Evolutionary conservation across 2,329 filamentous ascomycete species (phyloP).

Genomic region (Ascocoryne sarcoides): DNA sequence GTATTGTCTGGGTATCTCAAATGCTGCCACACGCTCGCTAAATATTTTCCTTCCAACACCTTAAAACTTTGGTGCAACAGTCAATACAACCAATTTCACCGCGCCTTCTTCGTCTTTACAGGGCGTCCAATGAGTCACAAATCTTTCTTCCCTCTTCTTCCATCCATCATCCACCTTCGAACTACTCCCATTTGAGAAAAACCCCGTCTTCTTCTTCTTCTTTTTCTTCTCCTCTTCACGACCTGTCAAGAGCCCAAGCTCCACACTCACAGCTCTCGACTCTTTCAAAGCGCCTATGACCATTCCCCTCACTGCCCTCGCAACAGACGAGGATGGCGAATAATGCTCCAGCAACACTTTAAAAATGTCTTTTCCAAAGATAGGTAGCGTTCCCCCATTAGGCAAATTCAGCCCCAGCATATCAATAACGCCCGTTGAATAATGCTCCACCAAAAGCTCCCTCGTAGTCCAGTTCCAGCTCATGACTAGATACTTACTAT

Average conservation of each 20-base stretch:
- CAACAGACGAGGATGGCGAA: conserved; percentile 30
- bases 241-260: conserved; percentile 22
- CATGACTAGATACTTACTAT: conserved; percentile 37
- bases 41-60: too few relatives aligned
- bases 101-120: conserved; percentile 32
- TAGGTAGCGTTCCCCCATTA: conserved; percentile 27
- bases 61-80: conserved; percentile 22
- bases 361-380: conserved; percentile 44
- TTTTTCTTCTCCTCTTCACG: conserved; percentile 16
- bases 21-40: too few relatives aligned
- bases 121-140: conserved; percentile 34
- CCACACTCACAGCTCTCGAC: conserved; percentile 24
- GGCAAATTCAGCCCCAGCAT: conserved; percentile 36
- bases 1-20: too few relatives aligned
- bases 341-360: conserved; percentile 41
- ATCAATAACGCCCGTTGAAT: conserved; percentile 38
- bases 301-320: conserved; percentile 35
- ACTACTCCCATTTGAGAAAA: too few relatives aligned
- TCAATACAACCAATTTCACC: conserved; percentile 30
- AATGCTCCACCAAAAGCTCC: conserved; percentile 36
- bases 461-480: conserved; percentile 23
- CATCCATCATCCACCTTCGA: conserved; percentile 9
- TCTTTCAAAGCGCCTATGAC: conserved; percentile 31
- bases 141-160: conserved; percentile 20
- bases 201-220: not conserved